These are phyloP conservation scores for Geoglossum glabrum DNA, from an alignment of 495 filamentous ascomycete genomes.

Conservation along the genomic window DNA sequence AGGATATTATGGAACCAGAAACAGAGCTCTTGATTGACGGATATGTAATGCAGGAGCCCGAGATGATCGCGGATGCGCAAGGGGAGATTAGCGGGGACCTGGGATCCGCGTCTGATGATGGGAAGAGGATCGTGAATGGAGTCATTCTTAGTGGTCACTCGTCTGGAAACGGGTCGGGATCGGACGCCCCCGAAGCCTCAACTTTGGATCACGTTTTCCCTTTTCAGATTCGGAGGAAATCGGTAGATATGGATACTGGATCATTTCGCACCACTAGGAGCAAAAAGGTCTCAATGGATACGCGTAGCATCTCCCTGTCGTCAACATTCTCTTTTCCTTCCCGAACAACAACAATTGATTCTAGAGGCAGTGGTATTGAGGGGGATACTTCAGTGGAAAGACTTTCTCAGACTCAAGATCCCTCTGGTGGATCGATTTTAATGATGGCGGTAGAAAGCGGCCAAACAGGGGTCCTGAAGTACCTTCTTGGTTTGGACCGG, in stretches of 20 bases:
- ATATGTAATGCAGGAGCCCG: not conserved
- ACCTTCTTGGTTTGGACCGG: slow-evolving; percentile 54
- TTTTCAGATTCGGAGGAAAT: slow-evolving; percentile 39
- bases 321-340: slow-evolving; percentile 63
- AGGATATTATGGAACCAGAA: slow-evolving; percentile 53
- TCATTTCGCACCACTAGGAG: slow-evolving; percentile 23
- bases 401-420: slow-evolving; percentile 60
- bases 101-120: not conserved
- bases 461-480: slow-evolving; percentile 46
- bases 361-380: slow-evolving; percentile 50
- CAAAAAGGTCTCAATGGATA: slow-evolving; percentile 78
- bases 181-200: slow-evolving; percentile 19
- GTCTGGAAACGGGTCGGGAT: not conserved
- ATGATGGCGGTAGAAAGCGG: slow-evolving; percentile 92
- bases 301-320: slow-evolving; percentile 70
- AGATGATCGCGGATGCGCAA: not conserved
- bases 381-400: slow-evolving; percentile 72
- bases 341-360: slow-evolving; percentile 53
- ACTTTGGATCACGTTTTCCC: slow-evolving; percentile 77
- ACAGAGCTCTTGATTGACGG: slow-evolving; percentile 1
- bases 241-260: slow-evolving; percentile 15
- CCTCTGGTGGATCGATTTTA: slow-evolving; percentile 61
- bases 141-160: not conserved
- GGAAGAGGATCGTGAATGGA: not conserved
- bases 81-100: not conserved